Evolutionary conservation across 768 basidiomycete genomes (phyloP).

Genomic region (Leccinum longicurvipes): DNA sequence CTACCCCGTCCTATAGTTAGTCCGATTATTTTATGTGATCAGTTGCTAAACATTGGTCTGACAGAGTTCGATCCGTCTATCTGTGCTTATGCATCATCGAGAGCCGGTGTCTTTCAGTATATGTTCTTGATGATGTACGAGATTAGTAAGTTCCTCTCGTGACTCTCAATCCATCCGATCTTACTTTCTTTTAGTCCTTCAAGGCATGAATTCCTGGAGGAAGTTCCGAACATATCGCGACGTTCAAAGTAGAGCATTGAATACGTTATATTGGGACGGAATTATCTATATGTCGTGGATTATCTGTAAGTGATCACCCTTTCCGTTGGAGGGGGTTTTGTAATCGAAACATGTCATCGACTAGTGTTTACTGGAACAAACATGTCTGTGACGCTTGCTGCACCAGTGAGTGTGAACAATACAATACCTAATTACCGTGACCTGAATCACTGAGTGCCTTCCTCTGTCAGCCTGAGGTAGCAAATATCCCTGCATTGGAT

Average conservation of each 20-base stretch:
- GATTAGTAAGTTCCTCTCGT: slow-evolving; percentile 13
- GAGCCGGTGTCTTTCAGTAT: slow-evolving; percentile 12
- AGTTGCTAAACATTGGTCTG: neutral
- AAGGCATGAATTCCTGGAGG: slow-evolving; percentile 23
- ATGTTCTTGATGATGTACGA: slow-evolving; percentile 19
- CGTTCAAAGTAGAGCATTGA: slow-evolving; percentile 13
- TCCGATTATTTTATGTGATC: neutral
- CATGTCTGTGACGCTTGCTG: slow-evolving; percentile 13
- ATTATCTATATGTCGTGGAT: slow-evolving; percentile 25
- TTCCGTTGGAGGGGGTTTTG: neutral
- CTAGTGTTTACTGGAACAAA: slow-evolving; percentile 16
- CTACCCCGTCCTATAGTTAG: slow-evolving; percentile 19
- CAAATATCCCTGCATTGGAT: slow-evolving; percentile 15
- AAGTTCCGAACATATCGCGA: slow-evolving; percentile 23
- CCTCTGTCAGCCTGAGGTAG: slow-evolving; percentile 11
- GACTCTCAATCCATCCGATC: neutral
- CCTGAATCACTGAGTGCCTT: neutral
- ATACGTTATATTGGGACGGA: slow-evolving; percentile 27
- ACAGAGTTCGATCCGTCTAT: slow-evolving; percentile 21
- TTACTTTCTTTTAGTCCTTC: slow-evolving; percentile 18
- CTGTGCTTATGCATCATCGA: slow-evolving; percentile 16
- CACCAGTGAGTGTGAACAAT: slow-evolving; percentile 15
- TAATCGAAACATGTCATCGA: neutral
- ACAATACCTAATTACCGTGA: neutral
- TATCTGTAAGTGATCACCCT: slow-evolving; percentile 12